Conservation (phyloP, 306 rosid species). For the Acacia confusa region DNA sequence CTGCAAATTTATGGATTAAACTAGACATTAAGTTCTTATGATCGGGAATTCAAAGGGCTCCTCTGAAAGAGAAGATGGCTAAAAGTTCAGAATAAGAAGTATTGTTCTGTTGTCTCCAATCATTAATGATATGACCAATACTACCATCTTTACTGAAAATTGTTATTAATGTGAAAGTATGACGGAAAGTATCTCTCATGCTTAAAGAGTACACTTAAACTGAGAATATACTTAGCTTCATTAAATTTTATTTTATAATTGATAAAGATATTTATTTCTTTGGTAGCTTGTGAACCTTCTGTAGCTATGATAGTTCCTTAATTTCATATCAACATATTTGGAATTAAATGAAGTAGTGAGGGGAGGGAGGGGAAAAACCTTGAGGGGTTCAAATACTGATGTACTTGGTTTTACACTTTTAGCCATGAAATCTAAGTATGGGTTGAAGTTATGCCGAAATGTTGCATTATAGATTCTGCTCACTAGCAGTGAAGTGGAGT, state of each 20-base stretch:
- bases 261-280: neutral
- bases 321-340: neutral
- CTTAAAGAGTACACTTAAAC: neutral
- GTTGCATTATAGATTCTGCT: neutral
- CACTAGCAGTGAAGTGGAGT: neutral
- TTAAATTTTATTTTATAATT: neutral
- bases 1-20: neutral
- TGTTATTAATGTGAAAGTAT: neutral
- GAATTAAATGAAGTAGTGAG: neutral
- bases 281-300: neutral
- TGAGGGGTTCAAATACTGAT: neutral
- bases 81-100: neutral
- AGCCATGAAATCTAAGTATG: neutral
- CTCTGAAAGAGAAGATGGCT: neutral
- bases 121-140: neutral
- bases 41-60: neutral
- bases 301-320: neutral
- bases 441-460: neutral
- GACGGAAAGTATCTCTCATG: neutral
- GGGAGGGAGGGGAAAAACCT: neutral
- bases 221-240: neutral
- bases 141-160: neutral
- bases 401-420: conserved; percentile 4
- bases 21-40: neutral
- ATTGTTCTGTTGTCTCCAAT: neutral